Evolutionary conservation across 2,329 filamentous ascomycete species (phyloP).

Genomic region (Mycosphaerelloides madeirae): DNA sequence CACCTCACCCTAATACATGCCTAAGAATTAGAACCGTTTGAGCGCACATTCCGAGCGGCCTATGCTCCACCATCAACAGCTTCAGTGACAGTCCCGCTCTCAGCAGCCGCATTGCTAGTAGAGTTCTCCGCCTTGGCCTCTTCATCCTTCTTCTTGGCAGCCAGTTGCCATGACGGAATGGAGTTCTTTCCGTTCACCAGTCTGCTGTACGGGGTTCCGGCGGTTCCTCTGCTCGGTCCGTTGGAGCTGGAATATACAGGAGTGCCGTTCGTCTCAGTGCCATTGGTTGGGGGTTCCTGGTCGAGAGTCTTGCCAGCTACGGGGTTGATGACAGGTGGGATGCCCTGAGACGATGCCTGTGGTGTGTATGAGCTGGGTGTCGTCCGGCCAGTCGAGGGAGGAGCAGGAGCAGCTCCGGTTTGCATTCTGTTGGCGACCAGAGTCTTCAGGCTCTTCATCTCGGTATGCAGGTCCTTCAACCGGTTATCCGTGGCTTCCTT

Average conservation of each 20-base stretch:
- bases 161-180: slow-evolving; percentile 53
- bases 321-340: slow-evolving; percentile 17
- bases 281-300: slow-evolving; percentile 20
- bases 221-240: slow-evolving; percentile 11
- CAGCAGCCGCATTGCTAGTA: slow-evolving; percentile 8
- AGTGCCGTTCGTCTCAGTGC: slow-evolving; percentile 5
- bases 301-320: slow-evolving; percentile 8
- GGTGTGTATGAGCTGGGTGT: slow-evolving; percentile 21
- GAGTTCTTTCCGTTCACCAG: slow-evolving; percentile 35
- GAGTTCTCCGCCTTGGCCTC: slow-evolving; percentile 41
- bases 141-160: slow-evolving; percentile 45
- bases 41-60: neutral
- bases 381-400: slow-evolving; percentile 9
- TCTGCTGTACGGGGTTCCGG: slow-evolving; percentile 23
- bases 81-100: slow-evolving; percentile 23
- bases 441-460: slow-evolving; percentile 89
- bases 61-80: slow-evolving; percentile 13
- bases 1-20: too few species aligned
- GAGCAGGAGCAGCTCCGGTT: slow-evolving; percentile 12
- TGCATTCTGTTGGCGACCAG: slow-evolving; percentile 63
- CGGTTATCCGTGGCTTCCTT: slow-evolving; percentile 77
- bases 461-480: slow-evolving; percentile 76
- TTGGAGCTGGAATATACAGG: slow-evolving; percentile 17
- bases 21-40: too few species aligned
- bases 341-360: slow-evolving; percentile 2